These are phyloP conservation scores for Tylopilus sp. DNA, from an alignment of 1,284 basidiomycete genomes.

Conservation along the genomic window DNA sequence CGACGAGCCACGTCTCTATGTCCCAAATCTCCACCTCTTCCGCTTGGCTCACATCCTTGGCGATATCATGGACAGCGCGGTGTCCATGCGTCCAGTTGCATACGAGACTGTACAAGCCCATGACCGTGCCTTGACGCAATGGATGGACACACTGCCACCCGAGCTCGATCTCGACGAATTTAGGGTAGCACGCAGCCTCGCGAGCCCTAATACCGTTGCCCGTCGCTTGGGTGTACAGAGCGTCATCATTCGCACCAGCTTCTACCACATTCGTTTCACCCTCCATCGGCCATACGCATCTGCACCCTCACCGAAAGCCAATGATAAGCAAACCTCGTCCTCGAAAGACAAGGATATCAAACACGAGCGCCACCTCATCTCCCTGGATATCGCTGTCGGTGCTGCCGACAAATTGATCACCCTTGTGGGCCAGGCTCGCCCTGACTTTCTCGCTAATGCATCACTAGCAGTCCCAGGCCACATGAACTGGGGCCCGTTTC, in stretches of 20 bases:
- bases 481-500: constrained; percentile 79
- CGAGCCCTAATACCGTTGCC: constrained; percentile 52
- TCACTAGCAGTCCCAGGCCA: constrained; percentile 72
- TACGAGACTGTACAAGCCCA: constrained; percentile 72
- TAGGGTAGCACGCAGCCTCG: constrained; percentile 63
- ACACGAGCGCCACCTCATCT: constrained; percentile 46
- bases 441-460: constrained; percentile 67
- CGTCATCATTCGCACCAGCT: constrained; percentile 71
- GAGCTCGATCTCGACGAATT: constrained; percentile 76
- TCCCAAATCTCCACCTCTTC: constrained; percentile 73
- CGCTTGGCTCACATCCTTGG: constrained; percentile 72
- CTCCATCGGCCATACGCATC: constrained; percentile 77
- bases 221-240: constrained; percentile 73
- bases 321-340: constrained; percentile 24
- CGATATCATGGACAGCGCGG: constrained; percentile 78
- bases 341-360: constrained; percentile 44
- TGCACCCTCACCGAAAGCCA: constrained; percentile 24
- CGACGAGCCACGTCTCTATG: constrained; percentile 56
- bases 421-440: constrained; percentile 65
- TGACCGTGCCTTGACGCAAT: constrained; percentile 63
- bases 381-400: constrained; percentile 67
- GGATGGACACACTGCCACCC: constrained; percentile 68
- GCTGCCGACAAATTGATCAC: constrained; percentile 75
- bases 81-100: constrained; percentile 69
- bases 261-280: constrained; percentile 78